Conservation (phyloP, 768 basidiomycete genomes). For the Mycena alexandri region DNA sequence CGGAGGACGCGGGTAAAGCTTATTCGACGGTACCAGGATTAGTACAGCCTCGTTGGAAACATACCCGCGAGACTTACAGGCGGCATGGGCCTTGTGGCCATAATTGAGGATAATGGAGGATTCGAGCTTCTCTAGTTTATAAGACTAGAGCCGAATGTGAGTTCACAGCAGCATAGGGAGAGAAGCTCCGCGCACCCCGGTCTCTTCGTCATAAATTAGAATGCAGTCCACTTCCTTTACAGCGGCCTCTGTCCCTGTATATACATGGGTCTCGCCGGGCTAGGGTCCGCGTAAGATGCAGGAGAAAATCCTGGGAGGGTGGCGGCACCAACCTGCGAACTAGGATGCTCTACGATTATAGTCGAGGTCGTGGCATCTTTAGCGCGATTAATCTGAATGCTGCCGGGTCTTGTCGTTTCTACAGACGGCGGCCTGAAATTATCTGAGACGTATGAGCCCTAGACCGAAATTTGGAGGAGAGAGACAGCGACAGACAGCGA, state of each 20-base stretch:
- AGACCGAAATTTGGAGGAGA: conserved; percentile 1
- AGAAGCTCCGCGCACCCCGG: conserved; percentile 61
- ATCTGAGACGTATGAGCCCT: conserved; percentile 56
- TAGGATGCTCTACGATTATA: conserved; percentile 75
- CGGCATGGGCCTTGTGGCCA: conserved; percentile 56
- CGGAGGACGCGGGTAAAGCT: conserved; percentile 42
- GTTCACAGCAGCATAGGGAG: conserved; percentile 12
- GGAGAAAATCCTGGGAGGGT: not conserved
- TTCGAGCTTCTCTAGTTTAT: conserved; percentile 82
- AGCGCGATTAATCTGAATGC: conserved; percentile 69
- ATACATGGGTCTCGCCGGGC: conserved; percentile 68
- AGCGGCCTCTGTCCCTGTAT: conserved; percentile 67
- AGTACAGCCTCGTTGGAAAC: conserved; percentile 28
- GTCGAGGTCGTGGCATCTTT: conserved; percentile 57
- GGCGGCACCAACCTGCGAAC: conserved; percentile 65
- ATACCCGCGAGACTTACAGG: conserved; percentile 15
- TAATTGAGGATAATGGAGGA: conserved; percentile 69
- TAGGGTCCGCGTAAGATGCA: conserved; percentile 40
- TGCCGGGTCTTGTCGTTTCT: conserved; percentile 73
- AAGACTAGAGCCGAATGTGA: conserved; percentile 60
- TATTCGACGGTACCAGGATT: conserved; percentile 15
- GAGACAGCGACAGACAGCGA: conserved; percentile 65
- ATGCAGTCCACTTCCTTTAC: conserved; percentile 83
- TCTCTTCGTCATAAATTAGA: conserved; percentile 83
- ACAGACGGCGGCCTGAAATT: conserved; percentile 83